phyloP scores from a whole-genome alignment of 1,139 yeast species.

The Sugiyamaella sp. region DNA sequence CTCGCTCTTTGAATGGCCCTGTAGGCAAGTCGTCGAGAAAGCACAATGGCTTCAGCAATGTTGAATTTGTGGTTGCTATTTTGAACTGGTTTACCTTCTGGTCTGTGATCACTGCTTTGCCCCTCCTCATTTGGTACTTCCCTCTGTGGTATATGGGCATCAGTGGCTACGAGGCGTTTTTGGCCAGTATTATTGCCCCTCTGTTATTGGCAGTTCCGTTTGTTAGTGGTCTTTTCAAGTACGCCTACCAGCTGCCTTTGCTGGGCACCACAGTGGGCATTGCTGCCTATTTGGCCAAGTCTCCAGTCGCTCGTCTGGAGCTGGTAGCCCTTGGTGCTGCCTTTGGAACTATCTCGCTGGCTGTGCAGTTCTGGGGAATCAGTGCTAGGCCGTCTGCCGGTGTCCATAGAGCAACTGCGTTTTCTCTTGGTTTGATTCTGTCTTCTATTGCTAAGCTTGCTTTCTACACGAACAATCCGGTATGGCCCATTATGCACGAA shows the following conservation, averaged over 20 bases:
- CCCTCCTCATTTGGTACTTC: conserved; percentile 92
- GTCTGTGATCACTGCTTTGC: conserved; percentile 79
- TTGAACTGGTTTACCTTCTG: conserved; percentile 64
- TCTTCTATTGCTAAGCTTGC: conserved; percentile 77
- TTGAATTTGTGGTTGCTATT: conserved; percentile 37
- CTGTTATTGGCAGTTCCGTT: conserved; percentile 58
- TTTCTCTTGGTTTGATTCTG: conserved; percentile 69
- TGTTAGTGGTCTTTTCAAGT: conserved; percentile 54
- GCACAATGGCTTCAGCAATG: conserved; percentile 37
- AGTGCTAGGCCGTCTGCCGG: conserved; percentile 50
- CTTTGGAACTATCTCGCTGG: conserved; percentile 64
- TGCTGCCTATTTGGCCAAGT: conserved; percentile 68
- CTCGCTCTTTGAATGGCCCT: conserved; percentile 19
- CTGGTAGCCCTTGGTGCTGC: conserved; percentile 68
- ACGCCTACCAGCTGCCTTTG: conserved; percentile 53
- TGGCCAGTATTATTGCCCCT: conserved; percentile 62
- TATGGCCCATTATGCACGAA: conserved; percentile 93
- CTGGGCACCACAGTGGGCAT: conserved; percentile 69
- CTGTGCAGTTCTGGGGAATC: conserved; percentile 57
- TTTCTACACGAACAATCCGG: conserved; percentile 83
- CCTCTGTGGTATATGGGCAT: conserved; percentile 98
- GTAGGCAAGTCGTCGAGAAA: conserved; percentile 24
- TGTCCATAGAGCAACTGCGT: conserved; percentile 60
- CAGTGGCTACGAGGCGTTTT: conserved; percentile 85
- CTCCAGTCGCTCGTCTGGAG: conserved; percentile 71